Base-by-base conservation (phyloP, 768 basidiomycete species). In the Lactifluus volemus region DNA sequence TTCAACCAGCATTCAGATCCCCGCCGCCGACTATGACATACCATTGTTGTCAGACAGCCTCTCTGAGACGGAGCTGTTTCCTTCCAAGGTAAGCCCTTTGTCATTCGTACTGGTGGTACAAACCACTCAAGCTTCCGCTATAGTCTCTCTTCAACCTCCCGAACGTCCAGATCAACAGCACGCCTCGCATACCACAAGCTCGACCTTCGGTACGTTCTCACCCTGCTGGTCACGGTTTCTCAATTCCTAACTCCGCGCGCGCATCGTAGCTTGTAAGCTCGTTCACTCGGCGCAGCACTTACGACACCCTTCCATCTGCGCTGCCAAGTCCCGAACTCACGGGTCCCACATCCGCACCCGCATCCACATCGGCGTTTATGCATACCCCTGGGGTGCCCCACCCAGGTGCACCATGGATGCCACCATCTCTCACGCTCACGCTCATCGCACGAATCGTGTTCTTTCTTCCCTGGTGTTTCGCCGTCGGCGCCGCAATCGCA, bases 401-500 rank as follows among this genome's bases (percentile, higher is more conserved):
- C 11, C 55, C 61, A 3, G 38, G 45, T 5, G 9, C 61, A 10
- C 56, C 42, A 3, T 59, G 52, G 48, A 4, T 34, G 2, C 53
- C 57, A 5, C 58, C 54, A 3, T 19, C 54, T 4, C 56, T 49
- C 38, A 14, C 48, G 3, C 49, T 49, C 39, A 5, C 57, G 2
- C 47, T 64, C 44, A 38, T 49, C 9, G 15, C 30, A 29, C 65
- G 65, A 29, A 7, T 56, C 48, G 6, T 61, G 7, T 34, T 66
- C 49, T 64, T 34, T 66, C 53, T 63, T 10, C 59, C 63, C 1
- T 66, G 63, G 63, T 60, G 58, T 38, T 15, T 66, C 38, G 49
- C 54, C 52, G 63, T 66, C 38, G 65, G 63, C 44, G 63, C 59
- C 11, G 42, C 49, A 0, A 59, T 66, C 32, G 32, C 53, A 9